Conservation (phyloP, 345 rosid species). For the Atalantia buxifolia region DNA sequence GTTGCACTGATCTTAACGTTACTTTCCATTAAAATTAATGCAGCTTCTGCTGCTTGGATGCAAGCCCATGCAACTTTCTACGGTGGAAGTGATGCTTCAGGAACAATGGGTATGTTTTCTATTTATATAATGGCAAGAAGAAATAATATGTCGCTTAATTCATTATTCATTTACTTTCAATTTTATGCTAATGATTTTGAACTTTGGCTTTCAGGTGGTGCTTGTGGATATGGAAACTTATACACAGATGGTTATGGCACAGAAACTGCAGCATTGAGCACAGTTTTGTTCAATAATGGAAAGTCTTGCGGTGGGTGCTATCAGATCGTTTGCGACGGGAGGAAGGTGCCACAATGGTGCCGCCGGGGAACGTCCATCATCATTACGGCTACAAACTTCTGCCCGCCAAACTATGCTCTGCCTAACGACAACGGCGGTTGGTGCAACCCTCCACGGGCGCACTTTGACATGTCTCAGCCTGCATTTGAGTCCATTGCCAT, state of each 20-base stretch:
- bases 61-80: conserved; percentile 62
- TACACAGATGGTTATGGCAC: conserved; percentile 63
- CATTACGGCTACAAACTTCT: conserved; percentile 74
- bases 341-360: conserved; percentile 61
- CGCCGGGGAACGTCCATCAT: conserved; percentile 53
- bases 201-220: conserved; percentile 52
- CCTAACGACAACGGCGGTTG: conserved; percentile 75
- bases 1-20: conserved; percentile 27
- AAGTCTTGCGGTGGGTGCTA: conserved; percentile 67
- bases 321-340: conserved; percentile 52
- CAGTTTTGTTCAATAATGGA: conserved; percentile 63
- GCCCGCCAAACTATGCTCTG: conserved; percentile 68
- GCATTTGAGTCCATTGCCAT: conserved; percentile 68
- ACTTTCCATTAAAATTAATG: conserved; percentile 13
- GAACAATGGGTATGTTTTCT: conserved; percentile 45
- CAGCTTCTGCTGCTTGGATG: conserved; percentile 47
- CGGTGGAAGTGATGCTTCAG: conserved; percentile 62
- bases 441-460: conserved; percentile 76
- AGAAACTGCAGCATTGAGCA: conserved; percentile 66
- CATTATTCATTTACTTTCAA: conserved; percentile 3
- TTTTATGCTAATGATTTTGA: conserved; percentile 1
- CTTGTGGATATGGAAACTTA: conserved; percentile 78
- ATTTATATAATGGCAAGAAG: too few species aligned
- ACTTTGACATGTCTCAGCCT: conserved; percentile 79
- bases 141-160: neutral